Base-by-base conservation (phyloP, 176 grass and related monocot genomes). In the Oryza glumipatula region DNA sequence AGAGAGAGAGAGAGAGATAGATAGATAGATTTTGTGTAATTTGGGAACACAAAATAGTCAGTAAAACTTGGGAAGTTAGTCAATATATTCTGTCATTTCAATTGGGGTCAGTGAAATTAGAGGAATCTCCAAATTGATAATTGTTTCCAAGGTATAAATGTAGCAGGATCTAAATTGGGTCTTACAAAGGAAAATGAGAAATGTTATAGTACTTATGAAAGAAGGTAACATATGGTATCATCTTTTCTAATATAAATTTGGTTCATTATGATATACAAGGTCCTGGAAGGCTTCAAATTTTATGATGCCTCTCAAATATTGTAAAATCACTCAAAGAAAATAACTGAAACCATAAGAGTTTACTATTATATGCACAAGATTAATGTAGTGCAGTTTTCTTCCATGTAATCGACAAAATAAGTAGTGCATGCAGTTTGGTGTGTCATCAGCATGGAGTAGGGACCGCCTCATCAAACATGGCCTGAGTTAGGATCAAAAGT, bases 401-500 rank as follows among this genome's bases (percentile, higher is more conserved):
- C 19, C 54, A 58, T 58, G 54, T 9, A 56, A 58, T 58, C 5
- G 21, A n/a, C 3, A 9, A 63, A 63, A 63, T 32, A 77, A 7
- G 17, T 30, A 80, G 65, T 69, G 19, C n/a, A 23, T 69, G 19
- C n/a, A 23, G 11, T 38, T 69, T 52, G 11, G 47, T 24, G 47
- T 70, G 46, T 70, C 78, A 70, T 11, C 46, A 58, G 17, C 54
- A n/a, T 58, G 19, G 54, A 58, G 8, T 45, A 28, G 15, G 21
- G 10, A 2, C 58, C 69, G 21, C 48, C 48, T 65, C 36, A 10
- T 65, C 36, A 10, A 74, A 74, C 6, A n/a, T 74, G 14, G 7
- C 7, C 22, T 68, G 0, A 63, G 0, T 69, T 69, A 77, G 32
- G 73, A 77, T 77, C 46, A 70, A 76, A 67, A 77, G 73, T 44